Evolutionary conservation across 768 basidiomycete genomes (phyloP).

Genomic region (Tricholoma sp.): DNA sequence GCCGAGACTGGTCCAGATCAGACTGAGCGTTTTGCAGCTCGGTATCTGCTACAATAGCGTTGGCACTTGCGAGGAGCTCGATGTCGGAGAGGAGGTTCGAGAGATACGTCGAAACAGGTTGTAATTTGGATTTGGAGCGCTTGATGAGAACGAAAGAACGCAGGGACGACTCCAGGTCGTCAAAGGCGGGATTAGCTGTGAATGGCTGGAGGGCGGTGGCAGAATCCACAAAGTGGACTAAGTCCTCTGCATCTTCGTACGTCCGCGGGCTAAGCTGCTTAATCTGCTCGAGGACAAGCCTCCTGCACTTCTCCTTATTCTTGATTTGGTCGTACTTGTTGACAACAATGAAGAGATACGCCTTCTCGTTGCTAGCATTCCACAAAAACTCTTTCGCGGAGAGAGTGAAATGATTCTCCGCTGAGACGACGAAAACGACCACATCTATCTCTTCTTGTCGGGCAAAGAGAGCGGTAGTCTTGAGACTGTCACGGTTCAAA

Average conservation of each 20-base stretch:
- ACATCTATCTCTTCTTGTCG: constrained; percentile 99
- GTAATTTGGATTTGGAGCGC: constrained; percentile 93
- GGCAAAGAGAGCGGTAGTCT: constrained; percentile 93
- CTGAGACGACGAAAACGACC: constrained; percentile 95
- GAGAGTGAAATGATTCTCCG: constrained; percentile 97
- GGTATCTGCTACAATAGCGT: constrained; percentile 76
- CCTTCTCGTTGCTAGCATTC: constrained; percentile 94
- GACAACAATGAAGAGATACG: constrained; percentile 96
- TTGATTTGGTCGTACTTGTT: constrained; percentile 96
- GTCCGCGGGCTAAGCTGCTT: constrained; percentile 88
- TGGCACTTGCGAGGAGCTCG: constrained; percentile 80
- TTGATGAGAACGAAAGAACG: constrained; percentile 95
- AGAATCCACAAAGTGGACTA: constrained; percentile 98
- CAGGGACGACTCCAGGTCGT: constrained; percentile 82
- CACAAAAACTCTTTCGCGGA: constrained; percentile 92
- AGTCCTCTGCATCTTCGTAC: constrained; percentile 83
- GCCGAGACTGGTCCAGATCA: constrained; percentile 65
- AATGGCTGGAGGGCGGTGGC: constrained; percentile 64
- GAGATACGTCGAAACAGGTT: constrained; percentile 89
- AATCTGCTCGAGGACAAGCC: constrained; percentile 90
- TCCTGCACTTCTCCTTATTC: constrained; percentile 90
- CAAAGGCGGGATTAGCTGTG: constrained; percentile 66
- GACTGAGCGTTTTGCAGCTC: constrained; percentile 69
- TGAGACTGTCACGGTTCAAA: constrained; percentile 89
- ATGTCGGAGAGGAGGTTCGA: constrained; percentile 86